phyloP scores from a whole-genome alignment of 768 basidiomycete species.

The Saitozyma sp. region DNA sequence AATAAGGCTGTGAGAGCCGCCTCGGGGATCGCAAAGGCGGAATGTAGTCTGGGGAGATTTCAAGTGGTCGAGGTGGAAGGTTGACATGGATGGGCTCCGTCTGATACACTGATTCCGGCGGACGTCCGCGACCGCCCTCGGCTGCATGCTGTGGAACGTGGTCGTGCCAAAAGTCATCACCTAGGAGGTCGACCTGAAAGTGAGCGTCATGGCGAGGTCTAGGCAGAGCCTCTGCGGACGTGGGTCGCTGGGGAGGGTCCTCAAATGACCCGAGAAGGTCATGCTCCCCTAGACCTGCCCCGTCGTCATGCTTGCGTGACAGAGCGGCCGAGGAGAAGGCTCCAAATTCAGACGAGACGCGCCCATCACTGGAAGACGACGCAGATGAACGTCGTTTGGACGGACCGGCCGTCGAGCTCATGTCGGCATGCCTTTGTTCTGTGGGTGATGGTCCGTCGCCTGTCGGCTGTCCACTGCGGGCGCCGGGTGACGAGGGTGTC shows the following conservation, averaged over 20 bases:
- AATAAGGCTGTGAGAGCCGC: constrained; percentile 24
- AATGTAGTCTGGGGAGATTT: constrained; percentile 32
- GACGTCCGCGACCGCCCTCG: too few species aligned
- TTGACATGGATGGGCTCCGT: constrained; percentile 14
- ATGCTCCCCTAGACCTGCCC: constrained; percentile 11
- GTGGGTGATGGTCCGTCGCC: too few species aligned
- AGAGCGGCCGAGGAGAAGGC: constrained; percentile 25
- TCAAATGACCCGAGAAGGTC: constrained; percentile 40
- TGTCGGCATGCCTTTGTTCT: too few species aligned
- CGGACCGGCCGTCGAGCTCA: too few species aligned
- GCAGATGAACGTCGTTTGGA: too few species aligned
- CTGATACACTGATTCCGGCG: neutral
- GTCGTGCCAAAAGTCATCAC: neutral
- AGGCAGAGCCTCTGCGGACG: too few species aligned
- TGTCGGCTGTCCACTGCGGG: too few species aligned
- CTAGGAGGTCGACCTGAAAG: too few species aligned
- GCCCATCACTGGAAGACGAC: neutral
- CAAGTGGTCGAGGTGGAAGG: constrained; percentile 38
- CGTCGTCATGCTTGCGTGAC: neutral
- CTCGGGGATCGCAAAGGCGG: constrained; percentile 29
- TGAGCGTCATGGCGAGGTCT: too few species aligned
- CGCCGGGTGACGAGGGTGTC: too few species aligned
- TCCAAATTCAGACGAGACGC: constrained; percentile 31
- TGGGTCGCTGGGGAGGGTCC: constrained; percentile 3
- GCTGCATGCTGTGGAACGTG: neutral